Evolutionary conservation across 495 filamentous ascomycete species (phyloP).

Genomic region (Podospora appendiculata): DNA sequence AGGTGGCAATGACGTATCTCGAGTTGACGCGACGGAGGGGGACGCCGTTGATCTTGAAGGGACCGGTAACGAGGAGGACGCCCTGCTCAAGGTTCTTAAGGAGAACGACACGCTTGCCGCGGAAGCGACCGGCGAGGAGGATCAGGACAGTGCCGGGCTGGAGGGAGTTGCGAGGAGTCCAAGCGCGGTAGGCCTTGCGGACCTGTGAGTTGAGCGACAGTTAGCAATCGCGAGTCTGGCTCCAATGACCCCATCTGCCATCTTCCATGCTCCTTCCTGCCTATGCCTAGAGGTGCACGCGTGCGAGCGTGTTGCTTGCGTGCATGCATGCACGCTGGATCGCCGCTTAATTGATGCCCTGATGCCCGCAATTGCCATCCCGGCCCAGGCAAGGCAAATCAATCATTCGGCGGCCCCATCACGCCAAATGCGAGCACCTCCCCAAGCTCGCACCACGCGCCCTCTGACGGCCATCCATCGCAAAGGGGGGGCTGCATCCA

Average conservation of each 20-base stretch:
- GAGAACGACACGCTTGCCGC: slow-evolving; percentile 98
- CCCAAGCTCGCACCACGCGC: not conserved
- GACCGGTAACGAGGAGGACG: slow-evolving; percentile 96
- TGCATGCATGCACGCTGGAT: no score
- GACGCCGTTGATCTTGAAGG: slow-evolving; percentile 99
- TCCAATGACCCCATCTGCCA: no score
- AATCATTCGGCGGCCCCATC: not conserved
- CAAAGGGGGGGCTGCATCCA: slow-evolving; percentile 19
- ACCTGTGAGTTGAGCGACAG: slow-evolving; percentile 47
- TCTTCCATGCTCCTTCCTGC: not conserved
- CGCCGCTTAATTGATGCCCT: no score
- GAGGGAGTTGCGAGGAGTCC: slow-evolving; percentile 78
- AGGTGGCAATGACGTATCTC: slow-evolving; percentile 98
- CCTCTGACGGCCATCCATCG: no score
- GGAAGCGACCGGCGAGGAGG: slow-evolving; percentile 98
- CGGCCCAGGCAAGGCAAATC: not conserved
- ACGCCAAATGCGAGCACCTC: not conserved
- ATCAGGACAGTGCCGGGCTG: slow-evolving; percentile 92
- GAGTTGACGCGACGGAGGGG: slow-evolving; percentile 96
- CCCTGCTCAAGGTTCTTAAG: slow-evolving; percentile 95
- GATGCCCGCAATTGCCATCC: no score
- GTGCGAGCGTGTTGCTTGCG: no score
- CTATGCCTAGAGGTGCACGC: no score
- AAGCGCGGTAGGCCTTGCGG: slow-evolving; percentile 85
- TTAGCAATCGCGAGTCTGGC: slow-evolving; percentile 12